Percentiles rank a stretch among this genome's conserved stretches.
Evolutionary conservation across 2,329 filamentous ascomycete genomes (phyloP).

Genomic region (Periconia macrospinosa): DNA sequence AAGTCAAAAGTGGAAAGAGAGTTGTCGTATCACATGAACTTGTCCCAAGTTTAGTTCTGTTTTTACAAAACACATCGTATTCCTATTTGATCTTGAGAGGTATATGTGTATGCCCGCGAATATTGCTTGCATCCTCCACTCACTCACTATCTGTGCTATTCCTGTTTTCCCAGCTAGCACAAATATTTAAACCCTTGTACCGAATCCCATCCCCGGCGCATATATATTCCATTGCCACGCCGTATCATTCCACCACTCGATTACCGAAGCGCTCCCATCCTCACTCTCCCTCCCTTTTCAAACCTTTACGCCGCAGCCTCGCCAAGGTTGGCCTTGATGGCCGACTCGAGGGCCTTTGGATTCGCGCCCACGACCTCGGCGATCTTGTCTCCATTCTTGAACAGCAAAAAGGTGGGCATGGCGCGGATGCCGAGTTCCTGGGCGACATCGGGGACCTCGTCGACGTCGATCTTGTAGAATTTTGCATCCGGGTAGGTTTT

Average conservation of each 20-base stretch:
- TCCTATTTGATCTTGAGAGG: no score
- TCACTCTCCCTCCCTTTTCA: not conserved
- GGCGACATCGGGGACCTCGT: conserved; percentile 74
- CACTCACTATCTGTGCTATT: no score
- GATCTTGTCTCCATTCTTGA: conserved; percentile 75
- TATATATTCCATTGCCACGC: no score
- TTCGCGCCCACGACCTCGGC: conserved; percentile 80
- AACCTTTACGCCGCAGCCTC: conserved; percentile 13
- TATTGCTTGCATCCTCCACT: no score
- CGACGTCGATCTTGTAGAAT: conserved; percentile 92
- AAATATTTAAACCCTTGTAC: no score
- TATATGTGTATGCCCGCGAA: no score
- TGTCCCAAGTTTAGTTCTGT: no score
- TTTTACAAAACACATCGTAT: no score
- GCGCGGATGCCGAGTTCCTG: conserved; percentile 79
- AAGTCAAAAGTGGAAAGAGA: no score
- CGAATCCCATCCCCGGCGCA: no score
- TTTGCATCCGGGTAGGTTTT: conserved; percentile 61
- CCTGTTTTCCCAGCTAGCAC: no score
- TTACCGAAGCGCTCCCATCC: not conserved
- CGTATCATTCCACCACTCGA: not conserved
- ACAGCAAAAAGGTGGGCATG: conserved; percentile 90
- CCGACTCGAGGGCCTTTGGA: conserved; percentile 64
- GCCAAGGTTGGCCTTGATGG: conserved; percentile 46
- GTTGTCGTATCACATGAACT: no score